Evolutionary conservation across 2,329 filamentous ascomycete genomes (phyloP), one percentile per base, ranked within the genome.

Genomic region (Ophiognomonia clavigignenti-juglandacearum): DNA sequence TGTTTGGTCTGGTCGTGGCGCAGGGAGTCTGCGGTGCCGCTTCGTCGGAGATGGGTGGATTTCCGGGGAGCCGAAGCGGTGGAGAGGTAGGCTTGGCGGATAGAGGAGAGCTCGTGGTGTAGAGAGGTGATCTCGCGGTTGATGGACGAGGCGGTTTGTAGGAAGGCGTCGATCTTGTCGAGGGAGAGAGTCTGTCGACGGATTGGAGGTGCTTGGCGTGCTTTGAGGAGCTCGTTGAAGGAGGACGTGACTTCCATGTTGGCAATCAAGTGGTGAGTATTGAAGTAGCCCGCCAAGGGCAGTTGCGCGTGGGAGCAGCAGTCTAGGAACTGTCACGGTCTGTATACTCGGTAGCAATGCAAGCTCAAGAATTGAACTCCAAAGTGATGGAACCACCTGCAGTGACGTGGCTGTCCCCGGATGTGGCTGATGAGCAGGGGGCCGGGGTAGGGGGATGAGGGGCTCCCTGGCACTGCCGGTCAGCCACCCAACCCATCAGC

Each of bases 131-230:
- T 95, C 63, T 95, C 89, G 7, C 83, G 78, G 63, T 95, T 93
- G 65, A 97, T 96, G 63, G 86, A 82, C 68, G 95, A 93, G 44
- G 93, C 93, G 68, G 97, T 92, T 62, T 92, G 90, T 27, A 97
- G 73, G 63, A 97, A 98, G 59, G 86, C 86, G 63, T 96, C 88
- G 42, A 93, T 77, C 56, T 67, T 75, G 54, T 77, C 70, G 40
- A 73, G 57, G 47, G 64, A 70, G 54, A 73, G 73, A 53, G 61
- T 58, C n/a, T n/a, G n/a, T 38, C 59, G 59, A 44, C 60, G 68
- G 11, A 76, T 72, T 7, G 73, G 67, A 23, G 70, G 68, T 37
- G 76, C 75, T 64, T 78, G 69, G 52, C 79, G 78, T 56, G 74
- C 69, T 58, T 76, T 75, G 20, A 92, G 75, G 39, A 85, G 74